phyloP scores from a whole-genome alignment of 768 basidiomycete species.

The Phallus indusiatus region DNA sequence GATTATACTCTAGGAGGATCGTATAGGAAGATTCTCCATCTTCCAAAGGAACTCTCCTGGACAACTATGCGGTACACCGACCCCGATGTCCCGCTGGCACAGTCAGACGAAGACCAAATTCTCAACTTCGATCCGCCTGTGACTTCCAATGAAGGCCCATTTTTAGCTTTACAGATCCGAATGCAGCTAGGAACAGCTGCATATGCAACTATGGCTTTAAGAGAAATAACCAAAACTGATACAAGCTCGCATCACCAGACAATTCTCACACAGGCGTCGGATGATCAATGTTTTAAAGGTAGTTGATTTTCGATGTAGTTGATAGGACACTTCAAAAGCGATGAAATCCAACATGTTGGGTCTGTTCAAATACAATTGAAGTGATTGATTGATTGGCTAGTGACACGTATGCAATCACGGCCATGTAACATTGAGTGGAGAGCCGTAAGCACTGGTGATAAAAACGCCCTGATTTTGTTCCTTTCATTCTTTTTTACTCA shows the following conservation, averaged over 20 bases:
- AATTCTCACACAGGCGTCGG: conserved; percentile 63
- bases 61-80: conserved; percentile 80
- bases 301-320: not conserved
- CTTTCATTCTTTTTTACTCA: not conserved
- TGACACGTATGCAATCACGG: not conserved
- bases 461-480: not conserved
- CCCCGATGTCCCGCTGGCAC: conserved; percentile 83
- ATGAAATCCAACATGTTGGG: not conserved
- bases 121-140: conserved; percentile 71
- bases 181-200: conserved; percentile 83
- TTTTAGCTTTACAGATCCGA: conserved; percentile 79
- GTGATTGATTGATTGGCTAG: not conserved
- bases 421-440: not conserved
- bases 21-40: conserved; percentile 84
- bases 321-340: not conserved
- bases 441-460: not conserved
- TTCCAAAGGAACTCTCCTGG: conserved; percentile 79
- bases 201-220: conserved; percentile 97
- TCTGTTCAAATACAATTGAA: not conserved
- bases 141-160: conserved; percentile 62
- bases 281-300: conserved; percentile 75
- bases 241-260: conserved; percentile 89
- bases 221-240: conserved; percentile 91
- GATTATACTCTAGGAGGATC: conserved; percentile 91
- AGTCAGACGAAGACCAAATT: conserved; percentile 90